Conservation (phyloP, 192 early-diverging fungal species). For the Pecoramyces ruminantium region DNA sequence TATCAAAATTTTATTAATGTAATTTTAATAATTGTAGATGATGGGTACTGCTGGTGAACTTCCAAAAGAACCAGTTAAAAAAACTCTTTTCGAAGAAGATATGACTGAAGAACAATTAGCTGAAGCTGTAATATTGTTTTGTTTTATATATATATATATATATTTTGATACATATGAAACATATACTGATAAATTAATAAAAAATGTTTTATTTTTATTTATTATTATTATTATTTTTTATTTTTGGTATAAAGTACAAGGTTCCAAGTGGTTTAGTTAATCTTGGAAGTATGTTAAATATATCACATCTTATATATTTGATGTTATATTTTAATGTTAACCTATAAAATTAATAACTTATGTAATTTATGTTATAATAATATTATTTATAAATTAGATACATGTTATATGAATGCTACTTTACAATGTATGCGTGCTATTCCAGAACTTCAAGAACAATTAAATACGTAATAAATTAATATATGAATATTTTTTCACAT, state of each 20-base stretch:
- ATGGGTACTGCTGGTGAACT: slow-evolving; percentile 91
- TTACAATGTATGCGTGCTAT: slow-evolving; percentile 84
- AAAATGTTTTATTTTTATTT: no score
- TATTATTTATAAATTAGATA: slow-evolving; percentile 19
- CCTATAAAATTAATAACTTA: no score
- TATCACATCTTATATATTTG: no score
- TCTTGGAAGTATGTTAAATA: slow-evolving; percentile 4
- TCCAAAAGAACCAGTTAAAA: slow-evolving; percentile 59
- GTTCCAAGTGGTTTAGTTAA: slow-evolving; percentile 82
- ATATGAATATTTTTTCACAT: no score
- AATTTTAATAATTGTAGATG: slow-evolving; percentile 34
- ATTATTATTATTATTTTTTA: no score
- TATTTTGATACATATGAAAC: no score
- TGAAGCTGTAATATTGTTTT: slow-evolving; percentile 38
- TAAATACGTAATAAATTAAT: slow-evolving; percentile 16
- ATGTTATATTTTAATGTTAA: no score
- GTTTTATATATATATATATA: background rate
- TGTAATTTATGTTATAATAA: background rate
- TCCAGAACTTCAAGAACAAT: slow-evolving; percentile 52
- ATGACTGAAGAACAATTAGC: slow-evolving; percentile 77
- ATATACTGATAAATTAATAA: no score
- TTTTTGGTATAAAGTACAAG: slow-evolving; percentile 53
- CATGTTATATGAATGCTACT: slow-evolving; percentile 55
- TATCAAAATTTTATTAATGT: no score
- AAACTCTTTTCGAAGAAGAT: slow-evolving; percentile 71